Conservation (phyloP, 139 green algal species). For the Marvania coccoides region DNA sequence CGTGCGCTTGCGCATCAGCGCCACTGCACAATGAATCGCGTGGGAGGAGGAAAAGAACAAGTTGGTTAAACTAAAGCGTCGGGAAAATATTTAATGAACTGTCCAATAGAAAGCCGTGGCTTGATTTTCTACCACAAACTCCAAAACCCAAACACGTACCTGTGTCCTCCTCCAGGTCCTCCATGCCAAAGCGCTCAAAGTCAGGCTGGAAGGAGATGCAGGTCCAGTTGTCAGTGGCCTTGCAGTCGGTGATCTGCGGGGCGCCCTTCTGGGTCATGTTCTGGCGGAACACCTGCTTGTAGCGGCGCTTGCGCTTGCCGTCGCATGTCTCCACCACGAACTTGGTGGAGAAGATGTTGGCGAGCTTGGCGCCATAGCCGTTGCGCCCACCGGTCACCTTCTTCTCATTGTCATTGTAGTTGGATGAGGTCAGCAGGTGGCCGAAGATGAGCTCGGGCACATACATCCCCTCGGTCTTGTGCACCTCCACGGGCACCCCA, state of each 20-base stretch:
- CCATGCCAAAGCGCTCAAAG: constrained; percentile 88
- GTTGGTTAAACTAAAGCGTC: no score
- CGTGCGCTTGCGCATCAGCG: constrained; percentile 92
- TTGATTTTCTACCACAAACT: no score
- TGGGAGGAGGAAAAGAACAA: no score
- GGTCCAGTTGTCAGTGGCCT: constrained; percentile 93
- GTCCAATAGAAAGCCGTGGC: no score
- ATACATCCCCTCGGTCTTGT: constrained; percentile 91
- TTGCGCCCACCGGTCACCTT: constrained; percentile 98
- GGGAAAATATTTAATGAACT: no score
- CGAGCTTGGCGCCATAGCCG: constrained; percentile 97
- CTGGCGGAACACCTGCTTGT: constrained; percentile 77
- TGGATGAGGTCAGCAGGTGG: constrained; percentile 95
- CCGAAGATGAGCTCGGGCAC: constrained; percentile 99
- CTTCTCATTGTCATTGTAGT: constrained; percentile 98
- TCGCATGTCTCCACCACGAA: constrained; percentile 96
- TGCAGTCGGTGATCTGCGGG: constrained; percentile 80
- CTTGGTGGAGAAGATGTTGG: constrained; percentile 99
- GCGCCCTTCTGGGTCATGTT: constrained; percentile 74
- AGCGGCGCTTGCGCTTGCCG: constrained; percentile 67
- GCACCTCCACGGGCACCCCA: constrained; percentile 91
- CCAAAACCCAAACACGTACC: no score
- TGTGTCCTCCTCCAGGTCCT: constrained; percentile 35
- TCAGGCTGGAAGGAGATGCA: constrained; percentile 94
- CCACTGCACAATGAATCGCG: no score